A percentile compares a stretch with the other conserved stretches of the same genome.
These are phyloP conservation scores for Schizosaccharomyces cryophilus DNA, from an alignment of 805 yeast genomes.

Conservation along the genomic window DNA sequence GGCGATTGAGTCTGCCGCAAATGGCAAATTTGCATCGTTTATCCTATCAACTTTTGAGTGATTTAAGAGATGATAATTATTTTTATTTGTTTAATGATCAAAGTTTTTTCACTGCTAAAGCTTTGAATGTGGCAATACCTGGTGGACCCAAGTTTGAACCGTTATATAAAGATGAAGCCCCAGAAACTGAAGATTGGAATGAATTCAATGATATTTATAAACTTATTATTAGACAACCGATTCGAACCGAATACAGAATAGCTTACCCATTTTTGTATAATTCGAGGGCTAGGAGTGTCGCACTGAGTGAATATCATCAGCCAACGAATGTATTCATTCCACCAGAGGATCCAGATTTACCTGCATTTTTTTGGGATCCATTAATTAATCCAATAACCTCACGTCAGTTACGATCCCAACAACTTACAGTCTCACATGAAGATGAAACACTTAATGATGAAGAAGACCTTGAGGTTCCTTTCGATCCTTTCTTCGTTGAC, in stretches of 20 bases:
- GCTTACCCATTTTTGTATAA: constrained; percentile 75
- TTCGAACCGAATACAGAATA: constrained; percentile 61
- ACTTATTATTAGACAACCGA: constrained; percentile 51
- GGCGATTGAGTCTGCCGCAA: constrained; percentile 37
- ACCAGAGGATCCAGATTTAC: constrained; percentile 24
- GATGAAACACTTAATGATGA: constrained; percentile 10
- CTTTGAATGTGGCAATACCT: constrained; percentile 63
- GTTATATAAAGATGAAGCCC: constrained; percentile 36
- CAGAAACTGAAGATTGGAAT: constrained; percentile 53
- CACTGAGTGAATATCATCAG: constrained; percentile 35
- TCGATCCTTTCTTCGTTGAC: constrained; percentile 26
- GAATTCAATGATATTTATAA: constrained; percentile 81
- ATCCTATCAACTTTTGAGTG: constrained; percentile 46
- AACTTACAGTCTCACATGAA: constrained; percentile 9
- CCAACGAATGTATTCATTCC: constrained; percentile 30
- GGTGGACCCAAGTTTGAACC: constrained; percentile 96
- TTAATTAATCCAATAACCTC: constrained; percentile 31
- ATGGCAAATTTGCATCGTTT: constrained; percentile 44
- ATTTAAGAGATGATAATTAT: constrained; percentile 31
- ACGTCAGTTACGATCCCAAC: constrained; percentile 11
- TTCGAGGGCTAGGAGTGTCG: constrained; percentile 43
- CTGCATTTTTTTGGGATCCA: constrained; percentile 33
- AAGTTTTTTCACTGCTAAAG: constrained; percentile 74
- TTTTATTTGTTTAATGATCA: constrained; percentile 51
- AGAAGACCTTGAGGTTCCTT: constrained; percentile 21